phyloP scores from a whole-genome alignment of 1,284 basidiomycete species.

The Heimioporus retisporus region DNA sequence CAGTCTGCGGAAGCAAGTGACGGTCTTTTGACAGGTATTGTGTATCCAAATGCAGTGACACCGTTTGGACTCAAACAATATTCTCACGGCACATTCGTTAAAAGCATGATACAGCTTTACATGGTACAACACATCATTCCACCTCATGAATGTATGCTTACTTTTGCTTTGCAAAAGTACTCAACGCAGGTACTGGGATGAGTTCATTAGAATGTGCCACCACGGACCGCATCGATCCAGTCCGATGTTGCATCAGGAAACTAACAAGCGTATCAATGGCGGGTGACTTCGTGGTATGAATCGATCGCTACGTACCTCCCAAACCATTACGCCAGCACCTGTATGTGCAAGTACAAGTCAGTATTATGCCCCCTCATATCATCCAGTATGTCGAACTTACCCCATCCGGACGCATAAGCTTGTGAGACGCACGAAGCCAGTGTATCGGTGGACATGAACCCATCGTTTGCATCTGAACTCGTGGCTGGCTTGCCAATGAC shows the following conservation, averaged over 20 bases:
- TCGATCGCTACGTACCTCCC: conserved; percentile 31
- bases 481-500: conserved; percentile 15
- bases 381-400: conserved; percentile 42
- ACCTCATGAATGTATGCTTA: too few species aligned
- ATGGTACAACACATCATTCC: too few species aligned
- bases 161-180: too few species aligned
- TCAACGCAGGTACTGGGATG: too few species aligned
- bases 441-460: conserved; percentile 62
- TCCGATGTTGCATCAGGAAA: conserved; percentile 20
- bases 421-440: conserved; percentile 37
- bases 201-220: too few species aligned
- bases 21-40: too few species aligned
- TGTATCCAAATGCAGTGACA: too few species aligned
- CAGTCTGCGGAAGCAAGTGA: too few species aligned
- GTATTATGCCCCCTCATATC: conserved; percentile 26
- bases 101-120: too few species aligned
- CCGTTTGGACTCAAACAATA: too few species aligned
- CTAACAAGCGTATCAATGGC: conserved; percentile 49
- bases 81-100: too few species aligned
- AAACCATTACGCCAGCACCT: conserved; percentile 63
- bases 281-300: conserved; percentile 25
- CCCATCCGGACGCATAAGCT: conserved; percentile 4
- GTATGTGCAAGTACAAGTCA: neutral
- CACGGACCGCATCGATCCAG: too few species aligned
- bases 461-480: conserved; percentile 32